Evolutionary conservation across 495 filamentous ascomycete genomes (phyloP), one percentile per base, ranked within the genome.

Genomic region (Talaromyces liani): DNA sequence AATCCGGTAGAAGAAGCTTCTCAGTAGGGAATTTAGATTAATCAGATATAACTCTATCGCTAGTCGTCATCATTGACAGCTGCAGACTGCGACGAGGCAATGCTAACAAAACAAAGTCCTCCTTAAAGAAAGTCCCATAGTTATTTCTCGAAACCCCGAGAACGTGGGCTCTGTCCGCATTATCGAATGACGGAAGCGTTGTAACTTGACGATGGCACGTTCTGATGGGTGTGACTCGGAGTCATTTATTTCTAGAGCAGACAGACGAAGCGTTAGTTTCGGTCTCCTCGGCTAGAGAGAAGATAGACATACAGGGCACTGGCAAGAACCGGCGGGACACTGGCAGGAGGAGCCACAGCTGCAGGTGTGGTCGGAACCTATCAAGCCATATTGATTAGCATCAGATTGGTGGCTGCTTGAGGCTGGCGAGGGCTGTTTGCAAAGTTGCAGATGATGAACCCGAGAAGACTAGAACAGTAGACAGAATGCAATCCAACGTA

Each of bases 341-440:
- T 58, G 56, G 56, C 56, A 58, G 29, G 56, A 58, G 29, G 56
- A 33, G 56, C 56, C 56, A 9, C 56, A 58, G 56, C 56, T 58
- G 56, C 56, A 58, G 31, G 56, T 58, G 29, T 58, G 56, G 14
- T 58, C 56, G 53, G 53, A 56, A 36, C 56, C 56, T 58, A 36
- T 33, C n/a, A 25, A 36, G 31, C 1, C 27, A 58, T 16, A 20
- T 58, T 25, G n/a, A 25, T 58, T 16, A 29, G 18, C 7, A 18
- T 49, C 45, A 49, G 45, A 20, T 18, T 2, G 4, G n/a, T 49
- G 45, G 45, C 18, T 18, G 45, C 45, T 49, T 49, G 45, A 41
- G 36, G 36, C 14, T 14, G 14, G 36, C 9, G 36, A 41, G 1
- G 36, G 36, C 36, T 41, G 12, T 41, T 3, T 16, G 14, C 16